Base-by-base conservation (phyloP, 495 filamentous ascomycete species). In the Xylaria acuta region DNA sequence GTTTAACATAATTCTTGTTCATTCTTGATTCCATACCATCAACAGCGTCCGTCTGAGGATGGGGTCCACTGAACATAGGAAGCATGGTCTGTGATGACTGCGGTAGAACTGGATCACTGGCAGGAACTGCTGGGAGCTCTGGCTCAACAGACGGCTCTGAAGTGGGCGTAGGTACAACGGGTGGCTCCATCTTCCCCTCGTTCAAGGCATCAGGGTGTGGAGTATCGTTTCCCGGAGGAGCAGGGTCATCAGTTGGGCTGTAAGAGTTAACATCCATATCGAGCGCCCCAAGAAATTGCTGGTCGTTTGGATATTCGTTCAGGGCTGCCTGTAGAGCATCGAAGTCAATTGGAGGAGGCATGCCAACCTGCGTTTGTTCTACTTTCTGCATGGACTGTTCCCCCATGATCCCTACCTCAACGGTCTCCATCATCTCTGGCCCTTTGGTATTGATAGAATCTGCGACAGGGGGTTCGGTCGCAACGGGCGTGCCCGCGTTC, bases 31-130 rank as follows among this genome's bases (percentile, higher is more conserved):
- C 77, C 34, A 74, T 54, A 16, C 70, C 76, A 12, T 70, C 75
- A n/a, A 69, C 40, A 47, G 76, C 78, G 54, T 83, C 82, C 25
- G 79, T 79, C 30, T 75, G 75, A 27, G 79, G 77, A 34, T 80
- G 77, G 30, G 74, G 74, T 27, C 72, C 75, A 66, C 71, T 78
- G 82, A 53, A 85, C 75, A 83, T 83, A 86, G 18, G 85, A 87
- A 20, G 86, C 82, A 70, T 87, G 80, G 20, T 86, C 79, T 86
- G 80, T 54, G 76, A 77, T 6, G 80, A 79, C 36, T 80, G 76
- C 18, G 88, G 86, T 36, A 84, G 72, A 56, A 86, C 74, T 3
- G 89, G 88, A 69, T 92, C 90, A 69, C 88, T 91, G 0, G 86
- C 86, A 4, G 89, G 85, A 25, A 88, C 75, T n/a, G 81, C 72